phyloP scores from a whole-genome alignment of 495 filamentous ascomycete genomes.

The Aspergillus panamensis region DNA sequence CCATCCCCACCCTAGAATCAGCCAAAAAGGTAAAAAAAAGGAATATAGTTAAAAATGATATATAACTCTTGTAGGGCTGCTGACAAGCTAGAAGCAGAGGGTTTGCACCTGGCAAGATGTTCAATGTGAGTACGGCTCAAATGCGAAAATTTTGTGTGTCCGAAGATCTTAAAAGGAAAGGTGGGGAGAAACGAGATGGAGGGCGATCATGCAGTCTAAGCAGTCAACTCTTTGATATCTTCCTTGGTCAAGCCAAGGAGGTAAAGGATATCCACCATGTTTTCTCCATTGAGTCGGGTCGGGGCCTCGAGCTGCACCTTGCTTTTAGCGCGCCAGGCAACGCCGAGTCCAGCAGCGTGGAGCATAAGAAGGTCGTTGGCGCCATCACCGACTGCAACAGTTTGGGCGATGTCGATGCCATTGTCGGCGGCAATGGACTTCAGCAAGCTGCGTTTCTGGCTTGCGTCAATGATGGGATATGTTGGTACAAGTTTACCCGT shows the following conservation, averaged over 20 bases:
- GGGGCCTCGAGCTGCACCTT: conserved; percentile 84
- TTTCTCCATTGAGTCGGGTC: conserved; percentile 75
- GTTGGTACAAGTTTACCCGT: conserved; percentile 70
- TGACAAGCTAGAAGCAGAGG: conserved; percentile 4
- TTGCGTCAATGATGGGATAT: conserved; percentile 76
- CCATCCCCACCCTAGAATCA: not conserved
- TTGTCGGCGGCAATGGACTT: conserved; percentile 72
- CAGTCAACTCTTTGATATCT: conserved; percentile 54
- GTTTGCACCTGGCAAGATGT: not conserved
- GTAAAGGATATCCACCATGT: conserved; percentile 76
- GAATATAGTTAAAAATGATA: not conserved
- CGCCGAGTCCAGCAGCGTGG: conserved; percentile 76
- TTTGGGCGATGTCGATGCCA: conserved; percentile 66
- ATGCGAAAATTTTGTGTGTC: not conserved
- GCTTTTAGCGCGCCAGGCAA: conserved; percentile 93
- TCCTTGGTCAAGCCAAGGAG: conserved; percentile 71
- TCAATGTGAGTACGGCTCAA: not conserved
- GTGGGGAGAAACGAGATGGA: not conserved
- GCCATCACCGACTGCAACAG: conserved; percentile 85
- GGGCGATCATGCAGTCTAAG: conserved; percentile 17
- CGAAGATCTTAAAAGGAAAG: not conserved
- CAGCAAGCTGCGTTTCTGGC: conserved; percentile 73
- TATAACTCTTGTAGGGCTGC: conserved; percentile 2
- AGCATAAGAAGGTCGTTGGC: conserved; percentile 97
- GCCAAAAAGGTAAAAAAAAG: not conserved